Evolutionary conservation across 176 grass and related monocot species (phyloP), one percentile per base, ranked within the genome.

Genomic region (Poa annua): DNA sequence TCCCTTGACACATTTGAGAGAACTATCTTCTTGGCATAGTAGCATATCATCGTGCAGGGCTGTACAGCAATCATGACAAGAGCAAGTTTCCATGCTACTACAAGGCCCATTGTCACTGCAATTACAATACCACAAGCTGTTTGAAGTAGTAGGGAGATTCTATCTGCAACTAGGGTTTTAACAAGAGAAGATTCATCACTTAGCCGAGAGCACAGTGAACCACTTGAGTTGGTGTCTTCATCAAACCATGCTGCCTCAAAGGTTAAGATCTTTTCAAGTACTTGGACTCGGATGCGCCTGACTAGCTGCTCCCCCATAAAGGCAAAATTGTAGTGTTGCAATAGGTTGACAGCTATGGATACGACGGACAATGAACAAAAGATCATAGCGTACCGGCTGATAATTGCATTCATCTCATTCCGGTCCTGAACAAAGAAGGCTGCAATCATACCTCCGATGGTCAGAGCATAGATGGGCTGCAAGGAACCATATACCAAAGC

Each of bases 51-150:
- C 19, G 93, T 96, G 13, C 91, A 80, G 62, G 96, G 96, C 63
- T 99, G 96, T 26, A 99, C 81, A n/a, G 96, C 96, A 77, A 99
- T 99, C 96, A 99, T 99, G 85, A 99, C 96, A 80, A 99, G 87
- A 77, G 96, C 91, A 67, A 98, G 93, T 74, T 98, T 98, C 96
- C 96, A 98, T 57, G 96, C 93, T 52, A 98, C 88, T 26, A 88
- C 33, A n/a, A 99, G 84, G 22, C 96, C 96, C 91, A 96, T 96
- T 49, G 91, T 92, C 64, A 96, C 85, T 19, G 96, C 93, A 63
- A 99, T 90, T 76, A 86, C 74, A 73, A 99, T 83, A 45, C 96
- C 96, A 12, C 93, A 95, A 44, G 83, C 91, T 78, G 96, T 98
- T 75, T 98, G 96, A 76, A 98, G 90, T 38, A 98, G 86, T 32